These are phyloP conservation scores for Sideroxylon spinosum DNA, from an alignment of 179 eudicot genomes.

Conservation along the genomic window DNA sequence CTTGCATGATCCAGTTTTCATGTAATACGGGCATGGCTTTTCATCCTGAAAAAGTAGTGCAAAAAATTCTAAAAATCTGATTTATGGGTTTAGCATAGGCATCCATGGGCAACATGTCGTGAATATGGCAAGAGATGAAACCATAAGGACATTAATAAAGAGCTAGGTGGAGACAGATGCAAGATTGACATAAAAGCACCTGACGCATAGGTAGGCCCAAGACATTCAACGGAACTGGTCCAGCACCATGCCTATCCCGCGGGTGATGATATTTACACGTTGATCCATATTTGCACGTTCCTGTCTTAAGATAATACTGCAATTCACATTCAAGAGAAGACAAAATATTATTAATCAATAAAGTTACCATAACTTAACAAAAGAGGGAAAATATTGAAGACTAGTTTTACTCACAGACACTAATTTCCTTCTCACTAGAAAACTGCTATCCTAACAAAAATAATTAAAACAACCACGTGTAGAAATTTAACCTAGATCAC, in stretches of 20 bases:
- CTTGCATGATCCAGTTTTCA: conserved; percentile 57
- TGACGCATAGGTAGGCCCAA: conserved; percentile 65
- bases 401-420: not conserved
- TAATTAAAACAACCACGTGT: not conserved
- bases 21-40: conserved; percentile 58
- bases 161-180: not conserved
- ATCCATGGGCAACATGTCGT: too few relatives aligned
- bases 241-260: conserved; percentile 46
- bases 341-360: not conserved
- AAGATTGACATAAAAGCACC: conserved; percentile 33
- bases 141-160: not conserved
- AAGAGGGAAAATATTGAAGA: not conserved
- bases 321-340: conserved; percentile 13
- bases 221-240: conserved; percentile 35
- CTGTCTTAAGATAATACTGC: conserved; percentile 72
- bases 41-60: conserved; percentile 37
- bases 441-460: not conserved
- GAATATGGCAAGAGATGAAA: not conserved
- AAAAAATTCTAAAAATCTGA: not conserved
- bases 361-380: not conserved
- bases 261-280: conserved; percentile 75
- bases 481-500: not conserved
- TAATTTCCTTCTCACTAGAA: not conserved
- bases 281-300: conserved; percentile 68
- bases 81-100: not conserved